These are phyloP conservation scores for button mushroom (Agaricus bisporus) DNA, from an alignment of 768 basidiomycete genomes.

Conservation along the genomic window DNA sequence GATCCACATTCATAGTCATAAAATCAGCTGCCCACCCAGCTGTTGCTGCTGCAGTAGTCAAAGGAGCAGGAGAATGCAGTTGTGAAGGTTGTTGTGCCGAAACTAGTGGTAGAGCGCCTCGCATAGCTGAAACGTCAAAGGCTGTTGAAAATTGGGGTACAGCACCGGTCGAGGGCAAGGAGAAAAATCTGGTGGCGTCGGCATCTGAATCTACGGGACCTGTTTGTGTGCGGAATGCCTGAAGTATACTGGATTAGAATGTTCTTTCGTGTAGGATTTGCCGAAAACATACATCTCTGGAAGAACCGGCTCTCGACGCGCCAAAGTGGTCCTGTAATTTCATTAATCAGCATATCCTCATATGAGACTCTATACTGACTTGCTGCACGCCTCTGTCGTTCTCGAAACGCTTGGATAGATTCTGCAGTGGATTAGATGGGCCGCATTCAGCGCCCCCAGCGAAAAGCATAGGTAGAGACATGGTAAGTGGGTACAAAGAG, in stretches of 20 bases:
- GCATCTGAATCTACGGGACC: constrained; percentile 40
- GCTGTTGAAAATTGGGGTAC: constrained; percentile 20
- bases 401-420: constrained; percentile 73
- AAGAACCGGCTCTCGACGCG: constrained; percentile 51
- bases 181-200: constrained; percentile 71
- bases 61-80: constrained; percentile 17
- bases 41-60: constrained; percentile 23
- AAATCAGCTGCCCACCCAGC: constrained; percentile 15
- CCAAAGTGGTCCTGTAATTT: constrained; percentile 62
- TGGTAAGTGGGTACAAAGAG: constrained; percentile 20
- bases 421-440: constrained; percentile 77
- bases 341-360: constrained; percentile 4
- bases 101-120: constrained; percentile 36
- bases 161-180: constrained; percentile 19
- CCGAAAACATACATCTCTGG: constrained; percentile 46
- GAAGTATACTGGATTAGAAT: not conserved
- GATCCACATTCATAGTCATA: constrained; percentile 7
- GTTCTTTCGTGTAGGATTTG: not conserved
- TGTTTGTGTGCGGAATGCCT: constrained; percentile 60
- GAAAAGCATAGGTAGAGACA: constrained; percentile 80
- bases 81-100: constrained; percentile 18
- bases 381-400: constrained; percentile 75
- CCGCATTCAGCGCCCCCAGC: constrained; percentile 77
- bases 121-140: constrained; percentile 59
- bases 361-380: constrained; percentile 31